Evolutionary conservation across 2,329 filamentous ascomycete species (phyloP).

Genomic region (Colletotrichum theobromicola): DNA sequence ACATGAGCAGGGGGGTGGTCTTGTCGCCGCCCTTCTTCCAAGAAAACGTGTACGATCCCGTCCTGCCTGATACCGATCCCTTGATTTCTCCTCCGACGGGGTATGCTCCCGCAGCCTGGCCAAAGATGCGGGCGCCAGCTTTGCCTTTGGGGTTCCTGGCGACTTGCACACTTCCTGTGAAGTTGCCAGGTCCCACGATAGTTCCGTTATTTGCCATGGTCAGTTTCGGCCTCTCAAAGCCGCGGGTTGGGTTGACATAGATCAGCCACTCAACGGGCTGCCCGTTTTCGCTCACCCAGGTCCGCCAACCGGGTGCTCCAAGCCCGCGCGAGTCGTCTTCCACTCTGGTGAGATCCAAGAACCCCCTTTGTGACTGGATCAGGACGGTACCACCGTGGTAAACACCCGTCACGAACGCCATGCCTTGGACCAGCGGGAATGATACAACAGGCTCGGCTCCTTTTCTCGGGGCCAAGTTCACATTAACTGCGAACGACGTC

Average conservation of each 20-base stretch:
- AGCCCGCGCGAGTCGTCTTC: not conserved
- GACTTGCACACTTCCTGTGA: constrained; percentile 79
- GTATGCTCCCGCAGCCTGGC: constrained; percentile 72
- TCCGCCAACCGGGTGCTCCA: constrained; percentile 28
- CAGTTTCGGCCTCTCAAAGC: constrained; percentile 52
- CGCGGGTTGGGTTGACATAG: constrained; percentile 52
- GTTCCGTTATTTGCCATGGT: not conserved
- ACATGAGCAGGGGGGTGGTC: constrained; percentile 69
- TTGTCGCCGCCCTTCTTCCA: constrained; percentile 69
- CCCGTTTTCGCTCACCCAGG: not conserved
- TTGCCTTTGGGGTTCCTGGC: constrained; percentile 66
- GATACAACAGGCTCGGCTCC: constrained; percentile 59
- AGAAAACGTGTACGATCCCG: constrained; percentile 69
- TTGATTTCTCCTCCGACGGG: constrained; percentile 63
- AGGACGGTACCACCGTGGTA: constrained; percentile 70
- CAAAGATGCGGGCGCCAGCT: constrained; percentile 65
- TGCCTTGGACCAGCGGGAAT: constrained; percentile 80
- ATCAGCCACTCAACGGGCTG: not conserved
- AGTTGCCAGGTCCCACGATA: constrained; percentile 35
- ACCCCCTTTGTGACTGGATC: constrained; percentile 71
- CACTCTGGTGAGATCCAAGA: constrained; percentile 59
- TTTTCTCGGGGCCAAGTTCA: constrained; percentile 59
- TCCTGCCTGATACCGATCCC: constrained; percentile 58
- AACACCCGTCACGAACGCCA: constrained; percentile 76
- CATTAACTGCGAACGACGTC: constrained; percentile 60